Percentiles rank a stretch among this genome's conserved stretches.
phyloP scores from a whole-genome alignment of 768 basidiomycete species.

The Trametes maxima region DNA sequence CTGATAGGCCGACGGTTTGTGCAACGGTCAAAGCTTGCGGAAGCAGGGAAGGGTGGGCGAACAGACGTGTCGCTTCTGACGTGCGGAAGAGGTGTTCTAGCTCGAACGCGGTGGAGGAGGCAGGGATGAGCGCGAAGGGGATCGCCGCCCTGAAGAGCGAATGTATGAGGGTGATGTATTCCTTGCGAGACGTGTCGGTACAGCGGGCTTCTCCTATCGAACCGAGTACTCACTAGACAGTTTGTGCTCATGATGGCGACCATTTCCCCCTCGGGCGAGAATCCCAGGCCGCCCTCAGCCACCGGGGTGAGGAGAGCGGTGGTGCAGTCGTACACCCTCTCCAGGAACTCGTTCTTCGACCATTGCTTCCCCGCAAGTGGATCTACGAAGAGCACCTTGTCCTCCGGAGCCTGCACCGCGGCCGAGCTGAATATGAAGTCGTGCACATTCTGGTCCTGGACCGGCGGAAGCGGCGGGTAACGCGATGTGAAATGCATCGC shows the following conservation, averaged over 20 bases:
- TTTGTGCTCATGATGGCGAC: constrained; percentile 75
- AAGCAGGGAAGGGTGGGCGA: constrained; percentile 52
- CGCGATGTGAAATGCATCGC: constrained; percentile 60
- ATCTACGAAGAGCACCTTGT: constrained; percentile 61
- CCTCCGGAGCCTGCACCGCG: constrained; percentile 38
- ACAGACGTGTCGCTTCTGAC: constrained; percentile 52
- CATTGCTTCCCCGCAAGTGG: constrained; percentile 49
- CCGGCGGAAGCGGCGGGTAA: constrained; percentile 52
- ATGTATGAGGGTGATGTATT: constrained; percentile 54
- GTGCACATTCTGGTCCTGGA: constrained; percentile 56
- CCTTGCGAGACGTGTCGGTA: constrained; percentile 38
- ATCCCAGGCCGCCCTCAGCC: constrained; percentile 56
- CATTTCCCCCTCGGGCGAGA: constrained; percentile 55
- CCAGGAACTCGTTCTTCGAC: constrained; percentile 51
- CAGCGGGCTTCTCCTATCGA: neutral
- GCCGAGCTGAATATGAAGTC: constrained; percentile 56
- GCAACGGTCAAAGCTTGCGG: constrained; percentile 43
- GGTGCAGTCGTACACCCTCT: constrained; percentile 53
- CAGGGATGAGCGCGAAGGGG: constrained; percentile 56
- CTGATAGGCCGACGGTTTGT: constrained; percentile 35
- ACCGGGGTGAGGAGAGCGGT: constrained; percentile 50
- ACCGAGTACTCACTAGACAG: constrained; percentile 51
- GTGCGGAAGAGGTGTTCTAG: constrained; percentile 51
- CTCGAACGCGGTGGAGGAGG: constrained; percentile 59
- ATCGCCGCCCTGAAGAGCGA: constrained; percentile 50